Base-by-base conservation (phyloP, 2,329 filamentous ascomycete genomes). In the Penicillium sp. region DNA sequence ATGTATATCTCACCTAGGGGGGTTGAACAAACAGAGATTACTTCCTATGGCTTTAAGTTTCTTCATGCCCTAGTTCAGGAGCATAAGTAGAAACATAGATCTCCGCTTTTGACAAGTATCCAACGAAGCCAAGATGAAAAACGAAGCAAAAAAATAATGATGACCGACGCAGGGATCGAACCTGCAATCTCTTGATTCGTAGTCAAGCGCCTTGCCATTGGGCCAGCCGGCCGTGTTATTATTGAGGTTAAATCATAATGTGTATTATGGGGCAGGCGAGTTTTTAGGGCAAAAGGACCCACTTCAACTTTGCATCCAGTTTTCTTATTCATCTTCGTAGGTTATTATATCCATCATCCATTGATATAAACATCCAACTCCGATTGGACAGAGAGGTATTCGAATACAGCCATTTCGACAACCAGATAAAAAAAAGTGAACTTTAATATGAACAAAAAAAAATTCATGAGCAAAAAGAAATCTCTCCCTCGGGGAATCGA, bases 141-240 rank as follows among this genome's bases (percentile, higher is more conserved):
- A n/a, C n/a, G 13, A 34, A 34, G 32, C 32, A 10, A 14, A 14
- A 14, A 6, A 34, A 34, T 14, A 34, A 34, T 13, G 56, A 35
- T 71, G 69, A 71, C 68, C 69, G 65, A 71, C 69, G 69, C 68
- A 70, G 69, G 69, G 62, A 47, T 77, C 74, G 74, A 77, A 77
- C 75, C 75, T 75, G 71, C 73, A 78, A 77, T 76, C 75, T 77
- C 72, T 76, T 76, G 75, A 77, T 77, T 75, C 76, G 76, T 77
- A 78, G 76, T 78, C 76, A 77, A 76, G 73, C 76, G 75, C 76
- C 74, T 77, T 78, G 70, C 76, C 75, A 77, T 77, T 77, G 73
- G 74, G 74, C 74, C 73, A 76, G 65, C 65, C 61, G 66, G 60
- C 66, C 66, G 46, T 34, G 32, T 2, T 34, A 10, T 10, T 14